Percentiles rank a stretch among this genome's conserved stretches.
These are phyloP conservation scores for Groenewaldozyma salmanticensis DNA, from an alignment of 805 yeast genomes.

Conservation along the genomic window DNA sequence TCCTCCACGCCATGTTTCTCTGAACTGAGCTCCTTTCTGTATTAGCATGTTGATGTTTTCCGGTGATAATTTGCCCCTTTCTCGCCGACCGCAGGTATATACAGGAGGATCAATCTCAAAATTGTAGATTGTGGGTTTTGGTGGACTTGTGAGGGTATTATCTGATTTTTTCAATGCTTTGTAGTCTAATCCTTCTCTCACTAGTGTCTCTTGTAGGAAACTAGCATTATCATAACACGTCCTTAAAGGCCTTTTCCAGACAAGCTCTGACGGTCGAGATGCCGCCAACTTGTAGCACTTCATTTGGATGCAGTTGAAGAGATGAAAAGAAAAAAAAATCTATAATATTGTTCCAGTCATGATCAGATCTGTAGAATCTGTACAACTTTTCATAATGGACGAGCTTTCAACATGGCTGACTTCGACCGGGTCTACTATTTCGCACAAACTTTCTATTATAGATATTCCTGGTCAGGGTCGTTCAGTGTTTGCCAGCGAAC, in stretches of 20 bases:
- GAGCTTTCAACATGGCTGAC: conserved; percentile 9
- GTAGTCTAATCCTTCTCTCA: conserved; percentile 17
- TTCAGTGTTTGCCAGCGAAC: conserved; percentile 41
- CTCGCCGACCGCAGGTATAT: conserved; percentile 87
- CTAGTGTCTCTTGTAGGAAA: conserved; percentile 14
- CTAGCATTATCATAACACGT: conserved; percentile 16
- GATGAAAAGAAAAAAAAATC: background rate
- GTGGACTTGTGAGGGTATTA: conserved; percentile 21
- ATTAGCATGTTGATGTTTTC: conserved; percentile 21
- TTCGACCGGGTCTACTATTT: conserved; percentile 12
- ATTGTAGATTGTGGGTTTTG: conserved; percentile 61
- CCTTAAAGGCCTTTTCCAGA: conserved; percentile 11
- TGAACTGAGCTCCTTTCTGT: conserved; percentile 40
- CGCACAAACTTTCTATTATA: conserved; percentile 26
- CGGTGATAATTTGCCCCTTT: conserved; percentile 40
- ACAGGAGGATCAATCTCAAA: conserved; percentile 72
- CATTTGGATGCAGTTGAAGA: too few relatives aligned
- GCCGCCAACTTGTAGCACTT: conserved; percentile 1
- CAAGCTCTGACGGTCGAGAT: conserved; percentile 2
- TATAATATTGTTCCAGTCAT: background rate
- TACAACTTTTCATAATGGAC: too few relatives aligned
- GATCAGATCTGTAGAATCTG: too few relatives aligned
- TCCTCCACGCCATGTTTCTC: conserved; percentile 88
- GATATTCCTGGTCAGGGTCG: conserved; percentile 47
- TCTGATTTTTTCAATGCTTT: conserved; percentile 9